Conservation (phyloP, 2,329 filamentous ascomycete species). For the Ciborinia camelliae region DNA sequence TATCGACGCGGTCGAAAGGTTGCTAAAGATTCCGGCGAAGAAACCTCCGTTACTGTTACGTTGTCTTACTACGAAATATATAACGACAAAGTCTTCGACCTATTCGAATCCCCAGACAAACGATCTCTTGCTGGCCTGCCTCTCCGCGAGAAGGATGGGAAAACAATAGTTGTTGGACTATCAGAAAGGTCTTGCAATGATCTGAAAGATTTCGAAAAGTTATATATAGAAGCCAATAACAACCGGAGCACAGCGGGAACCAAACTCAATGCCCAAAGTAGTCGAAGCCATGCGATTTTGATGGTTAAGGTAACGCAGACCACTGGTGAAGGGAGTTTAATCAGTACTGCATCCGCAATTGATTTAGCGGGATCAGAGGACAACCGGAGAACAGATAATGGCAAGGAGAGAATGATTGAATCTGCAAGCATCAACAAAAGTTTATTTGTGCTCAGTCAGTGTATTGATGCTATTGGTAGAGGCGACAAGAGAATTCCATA, state of each 20-base stretch:
- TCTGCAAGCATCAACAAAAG: conserved; percentile 98
- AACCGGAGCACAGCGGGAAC: conserved; percentile 87
- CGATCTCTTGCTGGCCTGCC: conserved; percentile 71
- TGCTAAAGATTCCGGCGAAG: conserved; percentile 69
- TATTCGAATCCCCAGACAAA: conserved; percentile 85
- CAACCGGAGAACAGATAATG: conserved; percentile 90
- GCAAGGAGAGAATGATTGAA: conserved; percentile 87
- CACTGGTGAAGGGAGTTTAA: conserved; percentile 61
- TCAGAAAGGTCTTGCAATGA: conserved; percentile 79
- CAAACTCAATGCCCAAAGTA: conserved; percentile 89
- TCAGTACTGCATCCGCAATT: conserved; percentile 89
- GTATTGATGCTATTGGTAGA: conserved; percentile 86
- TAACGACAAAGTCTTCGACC: conserved; percentile 90
- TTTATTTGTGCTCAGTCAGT: conserved; percentile 89
- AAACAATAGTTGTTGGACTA: conserved; percentile 81
- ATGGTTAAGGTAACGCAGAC: conserved; percentile 83
- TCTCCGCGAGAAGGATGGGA: conserved; percentile 80
- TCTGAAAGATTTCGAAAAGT: conserved; percentile 81
- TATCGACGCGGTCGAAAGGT: conserved; percentile 85
- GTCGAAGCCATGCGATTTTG: conserved; percentile 83
- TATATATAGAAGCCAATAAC: conserved; percentile 90
- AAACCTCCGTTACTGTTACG: conserved; percentile 67
- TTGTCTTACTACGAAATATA: conserved; percentile 97
- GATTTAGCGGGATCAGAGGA: conserved; percentile 95
- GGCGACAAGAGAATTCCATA: conserved; percentile 80